Base-by-base conservation (phyloP, 352 stramenopile species). In the Globisporangium apiculatum region DNA sequence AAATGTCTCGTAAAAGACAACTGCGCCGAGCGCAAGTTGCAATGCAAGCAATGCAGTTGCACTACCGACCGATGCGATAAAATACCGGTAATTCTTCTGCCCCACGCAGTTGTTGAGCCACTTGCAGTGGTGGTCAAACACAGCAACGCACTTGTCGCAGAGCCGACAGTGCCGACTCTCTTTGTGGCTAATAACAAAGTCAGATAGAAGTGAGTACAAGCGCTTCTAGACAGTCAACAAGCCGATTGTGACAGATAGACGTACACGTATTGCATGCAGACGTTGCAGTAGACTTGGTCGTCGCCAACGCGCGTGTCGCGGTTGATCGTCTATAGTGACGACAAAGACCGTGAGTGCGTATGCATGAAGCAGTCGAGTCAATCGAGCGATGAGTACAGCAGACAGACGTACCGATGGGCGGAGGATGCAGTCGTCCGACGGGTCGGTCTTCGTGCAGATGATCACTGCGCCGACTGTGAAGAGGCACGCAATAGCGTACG, bases 51-150 rank as follows among this genome's bases (percentile, higher is more conserved):
- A 74, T 46, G 79, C 53, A 12, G 79, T 86, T 0, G 85, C 72
- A 18, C 72, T 72, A 4, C 89, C 63, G 6, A 96, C 82, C 14
- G 83, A 91, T 40, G 65, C 71, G 15, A 96, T 61, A 51, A 96
- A 96, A 51, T 74, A 91, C 58, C 54, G 61, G 57, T 94, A 94
- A 68, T 94, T 94, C 58, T 94, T 91, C 56, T 75, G 77, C 50
- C 94, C 94, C 10, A 98, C 83, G 66, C 95, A 98, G 55, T 97
- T 99, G 69, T 98, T 98, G 35, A 98, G 85, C 94, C 90, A 97
- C 62, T 97, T 97, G 78, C 95, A 98, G 76, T 98, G 95, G 76
- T 98, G 95, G 69, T 99, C 95, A 69, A 99, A 99, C 38, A 91
- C 77, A 48, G 84, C 79, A 15, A 99, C 93, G 66, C 95, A 98